A percentile compares a stretch with the other conserved stretches of the same genome.
Evolutionary conservation across 768 basidiomycete species (phyloP).

Genomic region (Phaeolepiota aurea): DNA sequence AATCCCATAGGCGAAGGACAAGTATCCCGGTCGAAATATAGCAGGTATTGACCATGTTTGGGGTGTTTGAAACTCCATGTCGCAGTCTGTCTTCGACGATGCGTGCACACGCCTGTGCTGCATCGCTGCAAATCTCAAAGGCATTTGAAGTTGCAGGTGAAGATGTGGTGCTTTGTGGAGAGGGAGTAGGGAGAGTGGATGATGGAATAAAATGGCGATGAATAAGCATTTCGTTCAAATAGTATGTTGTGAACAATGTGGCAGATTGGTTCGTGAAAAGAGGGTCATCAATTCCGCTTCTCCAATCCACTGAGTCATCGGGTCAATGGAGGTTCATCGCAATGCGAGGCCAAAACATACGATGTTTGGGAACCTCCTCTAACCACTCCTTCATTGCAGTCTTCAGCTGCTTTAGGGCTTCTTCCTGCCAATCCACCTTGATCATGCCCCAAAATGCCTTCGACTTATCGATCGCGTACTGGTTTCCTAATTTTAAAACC

Average conservation of each 20-base stretch:
- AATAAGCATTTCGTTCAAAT: constrained; percentile 56
- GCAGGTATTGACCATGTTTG: constrained; percentile 33
- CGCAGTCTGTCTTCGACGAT: constrained; percentile 47
- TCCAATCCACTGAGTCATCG: constrained; percentile 46
- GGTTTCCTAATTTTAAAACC: constrained; percentile 2
- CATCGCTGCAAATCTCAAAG: constrained; percentile 42
- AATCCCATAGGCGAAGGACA: constrained; percentile 50
- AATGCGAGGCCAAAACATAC: constrained; percentile 27
- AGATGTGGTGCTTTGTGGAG: constrained; percentile 11
- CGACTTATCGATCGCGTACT: constrained; percentile 71
- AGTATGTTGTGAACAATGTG: constrained; percentile 48
- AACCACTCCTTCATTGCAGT: constrained; percentile 67
- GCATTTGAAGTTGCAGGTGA: constrained; percentile 22
- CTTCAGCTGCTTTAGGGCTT: constrained; percentile 61
- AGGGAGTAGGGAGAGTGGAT: constrained; percentile 14
- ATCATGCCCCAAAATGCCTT: constrained; percentile 46
- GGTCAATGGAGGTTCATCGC: constrained; percentile 4
- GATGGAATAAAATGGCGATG: constrained; percentile 60
- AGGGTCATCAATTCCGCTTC: constrained; percentile 37
- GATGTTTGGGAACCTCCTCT: constrained; percentile 56
- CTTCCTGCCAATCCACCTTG: constrained; percentile 42
- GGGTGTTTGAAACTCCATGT: constrained; percentile 33
- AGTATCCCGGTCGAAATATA: constrained; percentile 46
- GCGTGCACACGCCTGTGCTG: constrained; percentile 50
- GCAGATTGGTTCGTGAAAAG: constrained; percentile 50